Base-by-base conservation (phyloP, 495 filamentous ascomycete genomes). In the Penicillium cosmopolitanum region DNA sequence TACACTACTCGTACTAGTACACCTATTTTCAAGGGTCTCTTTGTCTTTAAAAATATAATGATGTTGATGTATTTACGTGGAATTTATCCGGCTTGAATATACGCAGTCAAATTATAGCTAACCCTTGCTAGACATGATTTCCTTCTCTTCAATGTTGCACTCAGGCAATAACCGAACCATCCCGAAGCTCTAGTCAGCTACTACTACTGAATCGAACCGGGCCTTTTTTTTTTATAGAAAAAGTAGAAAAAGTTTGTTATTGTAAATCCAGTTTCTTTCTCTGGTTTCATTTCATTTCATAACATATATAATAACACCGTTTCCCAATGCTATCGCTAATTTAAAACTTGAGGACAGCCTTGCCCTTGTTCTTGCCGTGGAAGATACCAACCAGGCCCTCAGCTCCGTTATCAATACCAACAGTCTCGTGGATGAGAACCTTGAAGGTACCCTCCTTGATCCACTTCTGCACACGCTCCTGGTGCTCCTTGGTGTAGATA, bases 351-450 rank as follows among this genome's bases (percentile, higher is more conserved):
- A 96, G 60, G 21, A 96, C 84, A 34, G 92, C 91, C 81, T 98
- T 98, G 60, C 93, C 93, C 78, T 91, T 89, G 77, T 98, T 98
- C 74, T 92, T 87, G 31, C 93, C 93, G 69, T 88, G 68, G 55
- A 96, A 79, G 79, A 98, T 87, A n/a, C 88, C 92, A n/a, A 97
- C 62, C 46, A 97, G 80, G 10, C 90, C 94, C 53, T 93, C 85
- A 23, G 87, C 76, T 3, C 86, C 88, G 61, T 93, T 89, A 55
- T 96, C 94, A 59, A 97, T 91, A 16, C 93, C 94, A 16, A 87
- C 80, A 2, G 88, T 92, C 57, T 93, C 74, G 67, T 81, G 77
- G 54, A 85, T 78, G 71, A 89, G 83, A 31, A 84, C 83, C 78
- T 91, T 91, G 77, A 97, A 85, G 7, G 84, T 84, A 6, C 92